Percentiles rank a stretch among this genome's conserved stretches.
phyloP scores from a whole-genome alignment of 225 moss, liverwort and hornwort species.

The Bryoerythrophyllum caledonicum region DNA sequence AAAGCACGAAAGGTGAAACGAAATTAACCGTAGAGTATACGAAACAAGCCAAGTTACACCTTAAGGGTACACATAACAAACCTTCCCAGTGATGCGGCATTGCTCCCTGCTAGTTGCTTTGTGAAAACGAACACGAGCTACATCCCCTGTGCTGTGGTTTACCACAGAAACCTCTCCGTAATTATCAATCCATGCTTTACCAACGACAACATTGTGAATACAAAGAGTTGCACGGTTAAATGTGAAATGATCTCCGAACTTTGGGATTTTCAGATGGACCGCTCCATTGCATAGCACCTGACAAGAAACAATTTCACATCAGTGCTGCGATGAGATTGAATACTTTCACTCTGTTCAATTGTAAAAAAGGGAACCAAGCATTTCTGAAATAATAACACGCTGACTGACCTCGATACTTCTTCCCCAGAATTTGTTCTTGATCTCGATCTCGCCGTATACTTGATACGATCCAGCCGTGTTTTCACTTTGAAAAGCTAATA shows the following conservation, averaged over 20 bases:
- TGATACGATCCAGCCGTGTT: constrained; percentile 55
- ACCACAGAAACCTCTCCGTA: constrained; percentile 87
- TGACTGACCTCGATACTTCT: constrained; percentile 91
- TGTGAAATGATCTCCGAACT: constrained; percentile 85
- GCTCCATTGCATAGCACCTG: constrained; percentile 90
- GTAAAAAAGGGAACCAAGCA: neutral
- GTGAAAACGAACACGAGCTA: constrained; percentile 86
- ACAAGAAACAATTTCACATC: constrained; percentile 12
- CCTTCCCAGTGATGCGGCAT: constrained; percentile 94
- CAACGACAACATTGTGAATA: constrained; percentile 95
- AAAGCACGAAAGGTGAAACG: constrained; percentile 1
- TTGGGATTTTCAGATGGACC: constrained; percentile 68
- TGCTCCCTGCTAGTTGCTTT: constrained; percentile 93
- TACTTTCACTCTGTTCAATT: neutral
- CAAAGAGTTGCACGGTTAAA: constrained; percentile 96
- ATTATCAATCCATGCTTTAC: constrained; percentile 97
- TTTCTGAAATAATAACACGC: neutral
- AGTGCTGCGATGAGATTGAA: constrained; percentile 10
- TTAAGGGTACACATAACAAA: constrained; percentile 23
- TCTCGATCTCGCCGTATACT: constrained; percentile 92
- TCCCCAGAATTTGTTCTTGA: constrained; percentile 98
- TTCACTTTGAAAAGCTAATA: constrained; percentile 92
- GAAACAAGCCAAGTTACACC: neutral
- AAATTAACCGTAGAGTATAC: neutral
- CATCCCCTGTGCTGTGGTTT: constrained; percentile 85